Evolutionary conservation across 1,284 basidiomycete genomes (phyloP).

Genomic region (Tetrapyrgos nigripes): DNA sequence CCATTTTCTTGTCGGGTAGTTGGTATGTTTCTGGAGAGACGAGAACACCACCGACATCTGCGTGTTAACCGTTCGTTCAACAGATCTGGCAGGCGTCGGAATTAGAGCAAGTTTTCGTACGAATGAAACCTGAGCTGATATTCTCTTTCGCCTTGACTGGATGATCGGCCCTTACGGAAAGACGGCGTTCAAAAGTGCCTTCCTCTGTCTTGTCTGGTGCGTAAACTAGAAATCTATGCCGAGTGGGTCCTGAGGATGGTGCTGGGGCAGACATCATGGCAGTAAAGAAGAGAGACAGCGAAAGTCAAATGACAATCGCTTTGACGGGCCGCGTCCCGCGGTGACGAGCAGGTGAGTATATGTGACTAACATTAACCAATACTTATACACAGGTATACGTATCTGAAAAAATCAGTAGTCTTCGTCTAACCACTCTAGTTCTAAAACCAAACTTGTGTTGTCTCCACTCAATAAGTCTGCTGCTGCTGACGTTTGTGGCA

Average conservation of each 20-base stretch:
- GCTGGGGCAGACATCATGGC: slow-evolving; percentile 8
- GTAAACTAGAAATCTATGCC: slow-evolving; percentile 31
- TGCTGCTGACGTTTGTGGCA: too few relatives aligned
- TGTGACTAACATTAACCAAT: too few relatives aligned
- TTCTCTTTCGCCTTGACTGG: slow-evolving; percentile 46
- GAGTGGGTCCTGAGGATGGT: background rate
- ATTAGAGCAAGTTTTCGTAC: slow-evolving; percentile 36
- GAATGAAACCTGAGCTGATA: slow-evolving; percentile 49
- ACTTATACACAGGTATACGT: too few relatives aligned
- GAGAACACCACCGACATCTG: slow-evolving; percentile 45
- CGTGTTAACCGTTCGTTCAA: too few relatives aligned
- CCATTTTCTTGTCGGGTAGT: slow-evolving; percentile 44
- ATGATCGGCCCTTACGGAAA: slow-evolving; percentile 54
- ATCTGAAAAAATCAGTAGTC: too few relatives aligned
- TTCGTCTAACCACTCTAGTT: too few relatives aligned
- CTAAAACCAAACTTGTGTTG: too few relatives aligned
- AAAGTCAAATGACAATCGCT: background rate
- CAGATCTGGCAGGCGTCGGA: too few relatives aligned
- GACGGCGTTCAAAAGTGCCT: slow-evolving; percentile 52
- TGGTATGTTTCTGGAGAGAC: slow-evolving; percentile 45
- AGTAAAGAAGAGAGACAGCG: background rate
- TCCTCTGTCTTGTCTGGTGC: slow-evolving; percentile 45
- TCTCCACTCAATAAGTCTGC: too few relatives aligned
- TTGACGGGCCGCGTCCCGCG: too few relatives aligned
- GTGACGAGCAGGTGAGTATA: too few relatives aligned